phyloP scores from a whole-genome alignment of 2,329 filamentous ascomycete species.

The Monosporascus sp. region DNA sequence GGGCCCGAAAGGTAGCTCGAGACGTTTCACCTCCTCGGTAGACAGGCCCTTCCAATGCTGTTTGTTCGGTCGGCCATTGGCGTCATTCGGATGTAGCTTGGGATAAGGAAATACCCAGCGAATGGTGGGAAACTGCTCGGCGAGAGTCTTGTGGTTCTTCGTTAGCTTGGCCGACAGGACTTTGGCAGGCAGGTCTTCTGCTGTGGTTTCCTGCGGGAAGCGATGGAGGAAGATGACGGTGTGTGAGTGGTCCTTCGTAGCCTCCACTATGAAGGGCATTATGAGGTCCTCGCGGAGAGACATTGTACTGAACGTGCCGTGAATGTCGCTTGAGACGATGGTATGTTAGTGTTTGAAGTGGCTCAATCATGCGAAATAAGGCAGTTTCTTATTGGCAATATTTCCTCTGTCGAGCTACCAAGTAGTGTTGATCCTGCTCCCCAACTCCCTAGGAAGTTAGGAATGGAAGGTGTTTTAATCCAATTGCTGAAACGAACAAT shows the following conservation, averaged over 20 bases:
- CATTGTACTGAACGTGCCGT: not conserved
- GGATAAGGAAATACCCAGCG: slow-evolving; percentile 15
- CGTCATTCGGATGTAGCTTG: slow-evolving; percentile 4
- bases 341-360: too few relatives aligned
- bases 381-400: too few relatives aligned
- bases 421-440: too few relatives aligned
- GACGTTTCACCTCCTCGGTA: slow-evolving; percentile 2
- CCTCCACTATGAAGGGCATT: slow-evolving; percentile 9
- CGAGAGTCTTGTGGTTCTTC: slow-evolving; percentile 7
- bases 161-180: slow-evolving; percentile 10
- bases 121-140: slow-evolving; percentile 9
- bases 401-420: too few relatives aligned
- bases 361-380: too few relatives aligned
- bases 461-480: too few relatives aligned
- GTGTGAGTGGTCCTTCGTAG: slow-evolving; percentile 10
- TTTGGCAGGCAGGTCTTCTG: slow-evolving; percentile 8
- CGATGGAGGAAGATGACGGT: slow-evolving; percentile 17
- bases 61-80: not conserved
- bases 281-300: not conserved
- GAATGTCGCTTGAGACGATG: too few relatives aligned
- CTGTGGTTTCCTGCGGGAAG: slow-evolving; percentile 6
- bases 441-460: too few relatives aligned
- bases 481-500: too few relatives aligned
- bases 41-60: slow-evolving; percentile 7
- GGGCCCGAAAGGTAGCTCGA: slow-evolving; percentile 1